Conservation (phyloP, 2,329 filamentous ascomycete species). For the Phaeosphaeriaceae sp. region DNA sequence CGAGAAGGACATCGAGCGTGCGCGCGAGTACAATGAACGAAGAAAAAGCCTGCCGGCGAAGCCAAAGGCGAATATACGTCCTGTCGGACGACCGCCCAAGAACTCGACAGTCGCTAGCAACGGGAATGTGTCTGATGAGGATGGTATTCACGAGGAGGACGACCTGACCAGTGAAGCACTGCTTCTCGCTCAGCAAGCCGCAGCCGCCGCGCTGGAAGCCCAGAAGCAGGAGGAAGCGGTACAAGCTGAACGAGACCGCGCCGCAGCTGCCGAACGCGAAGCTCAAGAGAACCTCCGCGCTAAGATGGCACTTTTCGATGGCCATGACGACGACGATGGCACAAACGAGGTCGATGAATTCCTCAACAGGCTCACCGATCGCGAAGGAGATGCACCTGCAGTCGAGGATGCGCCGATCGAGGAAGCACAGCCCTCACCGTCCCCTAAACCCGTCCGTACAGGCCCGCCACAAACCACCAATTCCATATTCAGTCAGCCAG, state of each 20-base stretch:
- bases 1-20: slow-evolving; percentile 32
- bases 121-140: slow-evolving; percentile 19
- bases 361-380: slow-evolving; percentile 31
- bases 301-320: slow-evolving; percentile 43
- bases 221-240: slow-evolving; percentile 29
- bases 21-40: slow-evolving; percentile 29
- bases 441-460: slow-evolving; percentile 9
- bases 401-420: background rate
- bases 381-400: slow-evolving; percentile 16
- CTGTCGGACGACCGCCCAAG: slow-evolving; percentile 31
- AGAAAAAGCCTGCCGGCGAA: slow-evolving; percentile 34
- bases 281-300: slow-evolving; percentile 44
- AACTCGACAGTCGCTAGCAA: slow-evolving; percentile 30
- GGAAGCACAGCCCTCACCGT: slow-evolving; percentile 11
- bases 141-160: slow-evolving; percentile 40
- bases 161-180: slow-evolving; percentile 31
- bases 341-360: slow-evolving; percentile 32
- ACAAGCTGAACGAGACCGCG: slow-evolving; percentile 23
- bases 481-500: slow-evolving; percentile 36
- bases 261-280: slow-evolving; percentile 33
- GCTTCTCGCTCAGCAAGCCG: slow-evolving; percentile 34
- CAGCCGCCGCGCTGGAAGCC: slow-evolving; percentile 33
- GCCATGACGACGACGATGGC: slow-evolving; percentile 36
- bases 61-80: slow-evolving; percentile 33
- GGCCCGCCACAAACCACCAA: slow-evolving; percentile 29